Percentiles rank a stretch among this genome's conserved stretches.
phyloP scores from a whole-genome alignment of 371 early-diverging fungal genomes.

The Dentiscutata heterogama region DNA sequence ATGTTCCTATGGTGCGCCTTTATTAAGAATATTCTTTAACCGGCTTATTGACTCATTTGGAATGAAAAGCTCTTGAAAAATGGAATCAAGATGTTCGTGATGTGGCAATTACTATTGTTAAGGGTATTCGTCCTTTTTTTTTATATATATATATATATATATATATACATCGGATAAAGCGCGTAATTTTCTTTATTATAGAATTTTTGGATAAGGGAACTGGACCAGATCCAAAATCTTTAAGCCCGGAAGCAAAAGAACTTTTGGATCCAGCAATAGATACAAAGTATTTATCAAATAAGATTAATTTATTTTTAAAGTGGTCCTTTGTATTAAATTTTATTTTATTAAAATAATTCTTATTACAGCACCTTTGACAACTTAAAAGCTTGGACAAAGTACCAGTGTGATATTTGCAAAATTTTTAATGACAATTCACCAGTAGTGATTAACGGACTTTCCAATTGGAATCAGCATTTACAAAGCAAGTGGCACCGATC shows the following conservation, averaged over 20 bases:
- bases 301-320: neutral
- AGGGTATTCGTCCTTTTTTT: slow-evolving; percentile 39
- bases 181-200: slow-evolving; percentile 4
- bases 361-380: neutral
- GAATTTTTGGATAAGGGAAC: slow-evolving; percentile 53
- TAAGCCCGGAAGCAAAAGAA: slow-evolving; percentile 51
- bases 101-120: slow-evolving; percentile 62
- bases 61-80: slow-evolving; percentile 57
- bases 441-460: slow-evolving; percentile 12
- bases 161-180: neutral
- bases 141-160: too few relatives aligned
- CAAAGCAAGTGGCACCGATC: slow-evolving; percentile 40
- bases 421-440: slow-evolving; percentile 24
- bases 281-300: slow-evolving; percentile 13
- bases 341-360: neutral
- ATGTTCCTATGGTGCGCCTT: too few relatives aligned
- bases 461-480: slow-evolving; percentile 34
- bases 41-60: neutral
- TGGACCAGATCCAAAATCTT: slow-evolving; percentile 48
- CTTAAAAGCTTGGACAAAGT: slow-evolving; percentile 37
- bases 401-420: slow-evolving; percentile 40
- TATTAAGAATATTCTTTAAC: neutral
- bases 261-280: slow-evolving; percentile 41
- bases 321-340: neutral
- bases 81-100: slow-evolving; percentile 69